Percentiles rank a stretch among this genome's conserved stretches.
phyloP scores from a whole-genome alignment of 2,329 filamentous ascomycete genomes.

The Apiospora hydei region DNA sequence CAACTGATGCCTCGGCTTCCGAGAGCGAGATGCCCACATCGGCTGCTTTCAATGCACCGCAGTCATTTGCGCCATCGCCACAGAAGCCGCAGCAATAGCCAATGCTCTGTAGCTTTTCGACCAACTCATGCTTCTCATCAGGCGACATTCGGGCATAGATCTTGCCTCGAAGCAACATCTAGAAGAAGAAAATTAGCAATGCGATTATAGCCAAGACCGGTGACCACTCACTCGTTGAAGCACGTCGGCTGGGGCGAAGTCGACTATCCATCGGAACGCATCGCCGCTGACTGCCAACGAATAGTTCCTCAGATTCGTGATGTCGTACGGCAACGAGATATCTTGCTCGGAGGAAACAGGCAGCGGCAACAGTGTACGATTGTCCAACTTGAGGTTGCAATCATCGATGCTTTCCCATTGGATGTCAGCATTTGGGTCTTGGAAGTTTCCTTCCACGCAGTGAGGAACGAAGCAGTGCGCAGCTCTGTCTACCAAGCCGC shows the following conservation, averaged over 20 bases:
- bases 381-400: slow-evolving; percentile 76
- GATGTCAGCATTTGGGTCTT: slow-evolving; percentile 76
- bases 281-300: slow-evolving; percentile 90
- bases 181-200: slow-evolving; percentile 30
- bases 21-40: slow-evolving; percentile 97
- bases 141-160: slow-evolving; percentile 99
- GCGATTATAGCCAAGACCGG: neutral
- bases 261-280: slow-evolving; percentile 94
- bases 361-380: slow-evolving; percentile 78
- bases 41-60: slow-evolving; percentile 93
- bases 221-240: slow-evolving; percentile 66
- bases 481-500: slow-evolving; percentile 78
- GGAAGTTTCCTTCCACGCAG: slow-evolving; percentile 80
- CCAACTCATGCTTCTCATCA: slow-evolving; percentile 96
- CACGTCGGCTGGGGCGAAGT: slow-evolving; percentile 84
- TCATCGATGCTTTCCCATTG: slow-evolving; percentile 97
- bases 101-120: slow-evolving; percentile 95
- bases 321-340: slow-evolving; percentile 84
- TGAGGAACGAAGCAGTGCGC: slow-evolving; percentile 93
- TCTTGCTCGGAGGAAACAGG: slow-evolving; percentile 76
- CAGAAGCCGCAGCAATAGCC: slow-evolving; percentile 97
- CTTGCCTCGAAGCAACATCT: slow-evolving; percentile 91
- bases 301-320: slow-evolving; percentile 83
- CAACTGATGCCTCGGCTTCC: slow-evolving; percentile 96
- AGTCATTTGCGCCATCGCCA: slow-evolving; percentile 97